Evolutionary conservation across 108 stramenopile species (phyloP).

Genomic region (Poteriospumella lacustris): DNA sequence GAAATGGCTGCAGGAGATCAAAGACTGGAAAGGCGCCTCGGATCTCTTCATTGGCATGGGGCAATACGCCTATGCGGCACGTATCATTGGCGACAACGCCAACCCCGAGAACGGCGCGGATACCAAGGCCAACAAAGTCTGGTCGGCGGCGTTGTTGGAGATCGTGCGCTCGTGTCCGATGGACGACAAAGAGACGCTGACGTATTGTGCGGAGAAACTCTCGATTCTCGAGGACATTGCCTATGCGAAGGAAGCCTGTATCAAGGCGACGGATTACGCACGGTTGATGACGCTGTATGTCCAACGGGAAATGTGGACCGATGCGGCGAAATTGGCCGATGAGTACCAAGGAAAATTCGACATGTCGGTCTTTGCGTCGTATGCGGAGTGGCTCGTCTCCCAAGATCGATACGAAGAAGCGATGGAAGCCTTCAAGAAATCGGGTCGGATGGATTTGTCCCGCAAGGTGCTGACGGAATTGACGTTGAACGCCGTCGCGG

Average conservation of each 20-base stretch:
- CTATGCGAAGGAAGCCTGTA: conserved; percentile 51
- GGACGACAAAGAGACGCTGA: conserved; percentile 40
- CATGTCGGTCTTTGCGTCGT: conserved; percentile 47
- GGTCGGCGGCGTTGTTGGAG: conserved; percentile 39
- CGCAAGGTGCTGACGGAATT: conserved; percentile 49
- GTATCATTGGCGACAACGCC: conserved; percentile 42
- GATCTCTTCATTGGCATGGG: conserved; percentile 47
- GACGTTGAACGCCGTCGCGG: not conserved
- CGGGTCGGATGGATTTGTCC: conserved; percentile 50
- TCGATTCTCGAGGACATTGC: conserved; percentile 37
- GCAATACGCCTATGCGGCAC: conserved; percentile 34
- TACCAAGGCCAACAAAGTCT: conserved; percentile 40
- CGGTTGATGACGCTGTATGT: conserved; percentile 39
- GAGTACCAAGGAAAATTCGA: conserved; percentile 52
- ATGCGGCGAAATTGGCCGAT: conserved; percentile 51
- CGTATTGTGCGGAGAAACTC: conserved; percentile 43
- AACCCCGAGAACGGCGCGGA: too few species aligned
- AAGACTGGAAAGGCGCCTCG: conserved; percentile 51
- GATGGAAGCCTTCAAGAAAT: conserved; percentile 52
- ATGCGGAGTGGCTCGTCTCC: conserved; percentile 59
- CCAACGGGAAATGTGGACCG: conserved; percentile 48
- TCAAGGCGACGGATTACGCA: conserved; percentile 53
- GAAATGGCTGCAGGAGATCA: conserved; percentile 51
- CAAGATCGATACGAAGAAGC: conserved; percentile 60
- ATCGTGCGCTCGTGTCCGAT: conserved; percentile 38